phyloP scores from a whole-genome alignment of 371 early-diverging fungal species.

The Umbelopsis sp. region DNA sequence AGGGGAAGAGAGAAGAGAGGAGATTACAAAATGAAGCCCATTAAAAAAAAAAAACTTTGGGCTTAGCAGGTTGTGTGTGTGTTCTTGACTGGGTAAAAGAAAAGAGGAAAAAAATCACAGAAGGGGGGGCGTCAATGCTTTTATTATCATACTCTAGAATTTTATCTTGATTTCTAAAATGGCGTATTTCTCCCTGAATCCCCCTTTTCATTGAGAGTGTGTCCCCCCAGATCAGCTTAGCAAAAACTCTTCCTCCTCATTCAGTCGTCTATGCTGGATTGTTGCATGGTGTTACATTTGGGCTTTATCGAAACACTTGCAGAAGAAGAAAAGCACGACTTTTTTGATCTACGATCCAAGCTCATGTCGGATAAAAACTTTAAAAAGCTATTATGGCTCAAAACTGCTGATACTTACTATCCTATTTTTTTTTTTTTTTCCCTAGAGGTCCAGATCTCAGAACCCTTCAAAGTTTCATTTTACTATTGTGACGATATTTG shows the following conservation, averaged over 20 bases:
- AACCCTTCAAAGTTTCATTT: background rate
- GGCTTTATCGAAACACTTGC: no score
- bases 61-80: no score
- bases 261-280: background rate
- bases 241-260: background rate
- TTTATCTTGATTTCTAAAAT: conserved; percentile 9
- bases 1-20: background rate
- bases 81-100: background rate
- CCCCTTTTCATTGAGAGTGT: background rate
- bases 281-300: no score
- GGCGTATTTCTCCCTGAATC: background rate
- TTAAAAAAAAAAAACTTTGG: background rate
- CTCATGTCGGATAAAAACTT: no score
- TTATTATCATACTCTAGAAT: background rate
- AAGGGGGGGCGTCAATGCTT: conserved; percentile 9
- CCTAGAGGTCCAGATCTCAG: background rate
- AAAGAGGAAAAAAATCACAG: background rate
- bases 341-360: no score
- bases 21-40: background rate
- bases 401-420: no score
- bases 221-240: background rate
- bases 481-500: background rate
- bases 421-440: no score
- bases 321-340: no score
- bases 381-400: no score